These are phyloP conservation scores for Hyphopichia fennica DNA, from an alignment of 1,139 yeast species.

Conservation along the genomic window DNA sequence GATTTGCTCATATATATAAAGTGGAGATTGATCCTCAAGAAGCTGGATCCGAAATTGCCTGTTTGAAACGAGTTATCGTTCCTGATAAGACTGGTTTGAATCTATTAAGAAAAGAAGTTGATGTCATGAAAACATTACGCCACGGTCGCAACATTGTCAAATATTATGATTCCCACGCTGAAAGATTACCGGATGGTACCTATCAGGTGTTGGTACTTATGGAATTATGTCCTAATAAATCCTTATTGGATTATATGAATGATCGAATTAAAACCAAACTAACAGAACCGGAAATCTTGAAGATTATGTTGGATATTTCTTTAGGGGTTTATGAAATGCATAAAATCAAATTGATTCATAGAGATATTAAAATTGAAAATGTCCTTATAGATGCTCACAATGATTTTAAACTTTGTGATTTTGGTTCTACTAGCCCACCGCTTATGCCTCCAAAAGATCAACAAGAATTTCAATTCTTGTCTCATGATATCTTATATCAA, in stretches of 20 bases:
- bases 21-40: conserved; percentile 49
- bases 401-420: conserved; percentile 70
- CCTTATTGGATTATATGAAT: conserved; percentile 75
- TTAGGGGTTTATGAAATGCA: conserved; percentile 77
- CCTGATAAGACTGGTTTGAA: conserved; percentile 69
- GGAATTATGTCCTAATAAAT: conserved; percentile 76
- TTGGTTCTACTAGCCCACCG: conserved; percentile 68
- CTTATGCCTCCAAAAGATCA: conserved; percentile 65
- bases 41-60: conserved; percentile 47
- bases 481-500: conserved; percentile 68
- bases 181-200: conserved; percentile 52
- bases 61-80: conserved; percentile 72
- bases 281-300: conserved; percentile 59
- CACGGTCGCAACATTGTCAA: conserved; percentile 59
- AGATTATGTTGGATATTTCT: conserved; percentile 65
- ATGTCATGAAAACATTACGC: conserved; percentile 71
- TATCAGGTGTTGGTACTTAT: conserved; percentile 75
- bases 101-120: conserved; percentile 70
- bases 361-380: conserved; percentile 80
- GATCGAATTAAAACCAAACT: conserved; percentile 63
- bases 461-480: conserved; percentile 58
- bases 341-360: conserved; percentile 57
- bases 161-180: conserved; percentile 78
- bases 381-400: conserved; percentile 60
- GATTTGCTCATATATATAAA: conserved; percentile 58